Conservation (phyloP, 192 early-diverging fungal genomes). For the Spinellus fusiger region DNA sequence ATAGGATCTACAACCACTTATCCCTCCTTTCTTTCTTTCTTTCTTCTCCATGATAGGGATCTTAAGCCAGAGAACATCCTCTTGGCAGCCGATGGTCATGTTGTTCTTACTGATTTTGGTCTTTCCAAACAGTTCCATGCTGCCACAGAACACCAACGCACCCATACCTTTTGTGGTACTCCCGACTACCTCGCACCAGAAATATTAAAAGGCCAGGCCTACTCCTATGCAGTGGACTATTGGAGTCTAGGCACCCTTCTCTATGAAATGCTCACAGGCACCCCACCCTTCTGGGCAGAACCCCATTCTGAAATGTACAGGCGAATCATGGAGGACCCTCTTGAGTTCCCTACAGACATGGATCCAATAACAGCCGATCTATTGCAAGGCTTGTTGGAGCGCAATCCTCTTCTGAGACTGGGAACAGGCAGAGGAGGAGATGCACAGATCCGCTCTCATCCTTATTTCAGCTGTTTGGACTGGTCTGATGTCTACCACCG, state of each 20-base stretch:
- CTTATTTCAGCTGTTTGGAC: slow-evolving; percentile 64
- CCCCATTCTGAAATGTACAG: slow-evolving; percentile 54
- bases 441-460: slow-evolving; percentile 63
- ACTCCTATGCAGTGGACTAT: slow-evolving; percentile 78
- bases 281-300: slow-evolving; percentile 55
- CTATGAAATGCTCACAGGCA: slow-evolving; percentile 87
- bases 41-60: slow-evolving; percentile 42
- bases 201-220: slow-evolving; percentile 58
- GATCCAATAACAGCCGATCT: slow-evolving; percentile 38
- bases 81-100: slow-evolving; percentile 71
- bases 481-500: slow-evolving; percentile 68
- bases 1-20: no score
- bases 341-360: slow-evolving; percentile 44
- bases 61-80: slow-evolving; percentile 76
- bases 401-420: slow-evolving; percentile 56
- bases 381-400: slow-evolving; percentile 41
- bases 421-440: slow-evolving; percentile 54
- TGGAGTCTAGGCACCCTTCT: slow-evolving; percentile 92
- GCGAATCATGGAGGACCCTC: slow-evolving; percentile 46
- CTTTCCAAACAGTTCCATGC: slow-evolving; percentile 68
- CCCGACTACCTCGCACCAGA: slow-evolving; percentile 84
- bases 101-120: slow-evolving; percentile 92
- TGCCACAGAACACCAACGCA: slow-evolving; percentile 33
- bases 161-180: slow-evolving; percentile 72
- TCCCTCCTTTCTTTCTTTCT: slow-evolving; percentile 7